phyloP scores from a whole-genome alignment of 148 eudicot species.

The Chenopodium berlandieri region DNA sequence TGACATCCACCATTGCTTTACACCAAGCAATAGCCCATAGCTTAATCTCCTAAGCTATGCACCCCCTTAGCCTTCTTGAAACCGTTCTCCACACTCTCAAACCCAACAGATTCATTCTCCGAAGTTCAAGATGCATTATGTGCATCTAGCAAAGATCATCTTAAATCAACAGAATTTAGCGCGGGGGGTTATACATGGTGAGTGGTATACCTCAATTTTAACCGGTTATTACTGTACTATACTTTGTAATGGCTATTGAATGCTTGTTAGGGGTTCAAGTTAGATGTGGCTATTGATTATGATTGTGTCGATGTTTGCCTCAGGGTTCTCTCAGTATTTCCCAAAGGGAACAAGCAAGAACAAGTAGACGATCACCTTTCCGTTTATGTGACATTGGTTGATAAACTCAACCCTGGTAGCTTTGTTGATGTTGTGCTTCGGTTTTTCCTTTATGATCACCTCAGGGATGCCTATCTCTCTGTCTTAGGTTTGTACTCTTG shows the following conservation, averaged over 20 bases:
- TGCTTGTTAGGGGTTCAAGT: too few species aligned
- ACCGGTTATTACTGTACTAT: background rate
- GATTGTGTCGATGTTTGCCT: background rate
- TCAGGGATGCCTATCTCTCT: conserved; percentile 8
- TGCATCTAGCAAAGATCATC: background rate
- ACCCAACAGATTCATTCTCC: background rate
- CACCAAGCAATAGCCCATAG: too few species aligned
- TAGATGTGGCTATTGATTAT: too few species aligned
- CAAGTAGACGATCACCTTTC: background rate
- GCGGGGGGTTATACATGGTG: conserved; percentile 22
- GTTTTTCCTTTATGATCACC: conserved; percentile 24
- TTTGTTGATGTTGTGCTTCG: conserved; percentile 8
- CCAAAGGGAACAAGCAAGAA: conserved; percentile 21
- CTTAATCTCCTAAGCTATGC: too few species aligned
- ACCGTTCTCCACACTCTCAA: too few species aligned
- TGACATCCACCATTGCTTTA: too few species aligned
- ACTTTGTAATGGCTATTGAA: background rate
- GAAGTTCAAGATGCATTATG: background rate
- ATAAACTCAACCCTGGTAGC: background rate
- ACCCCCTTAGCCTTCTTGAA: too few species aligned
- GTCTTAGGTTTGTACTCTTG: background rate
- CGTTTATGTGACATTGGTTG: background rate
- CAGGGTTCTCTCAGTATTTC: conserved; percentile 22
- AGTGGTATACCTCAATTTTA: background rate
- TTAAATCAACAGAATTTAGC: conserved; percentile 5